These are phyloP conservation scores for Plenodomus biglobosus DNA, from an alignment of 2,329 filamentous ascomycete genomes.

Conservation along the genomic window DNA sequence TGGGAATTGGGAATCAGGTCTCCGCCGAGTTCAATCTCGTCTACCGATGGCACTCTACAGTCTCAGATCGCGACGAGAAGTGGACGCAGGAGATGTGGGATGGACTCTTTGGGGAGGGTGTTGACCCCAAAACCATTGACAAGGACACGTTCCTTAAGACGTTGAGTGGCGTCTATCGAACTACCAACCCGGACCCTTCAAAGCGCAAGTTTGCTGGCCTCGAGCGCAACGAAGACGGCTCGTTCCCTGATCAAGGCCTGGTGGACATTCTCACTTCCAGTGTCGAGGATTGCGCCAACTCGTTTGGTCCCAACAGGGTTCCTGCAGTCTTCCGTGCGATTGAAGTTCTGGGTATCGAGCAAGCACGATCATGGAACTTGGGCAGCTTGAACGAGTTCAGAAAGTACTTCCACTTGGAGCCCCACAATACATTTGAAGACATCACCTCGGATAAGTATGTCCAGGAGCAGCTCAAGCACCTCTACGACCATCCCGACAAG, in stretches of 20 bases:
- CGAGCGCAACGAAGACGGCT: constrained; percentile 65
- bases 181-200: constrained; percentile 65
- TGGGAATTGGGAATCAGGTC: constrained; percentile 78
- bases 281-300: constrained; percentile 73
- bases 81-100: constrained; percentile 67
- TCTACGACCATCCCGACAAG: constrained; percentile 74
- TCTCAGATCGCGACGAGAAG: constrained; percentile 72
- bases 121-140: constrained; percentile 57
- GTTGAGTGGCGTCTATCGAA: constrained; percentile 63
- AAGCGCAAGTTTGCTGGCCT: constrained; percentile 70
- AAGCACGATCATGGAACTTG: constrained; percentile 74
- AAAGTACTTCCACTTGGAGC: constrained; percentile 75
- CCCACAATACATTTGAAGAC: constrained; percentile 76
- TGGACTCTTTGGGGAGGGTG: constrained; percentile 48
- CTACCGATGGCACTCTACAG: constrained; percentile 84
- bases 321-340: constrained; percentile 72
- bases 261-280: constrained; percentile 67
- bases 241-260: constrained; percentile 74
- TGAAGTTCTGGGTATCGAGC: constrained; percentile 78
- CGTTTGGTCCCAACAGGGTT: constrained; percentile 65
- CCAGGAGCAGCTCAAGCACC: constrained; percentile 59
- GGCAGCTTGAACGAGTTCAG: constrained; percentile 83
- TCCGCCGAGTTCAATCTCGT: constrained; percentile 88
- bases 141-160: constrained; percentile 63
- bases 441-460: constrained; percentile 77